Base-by-base conservation (phyloP, 345 rosid species). In the Durio zibethinus region DNA sequence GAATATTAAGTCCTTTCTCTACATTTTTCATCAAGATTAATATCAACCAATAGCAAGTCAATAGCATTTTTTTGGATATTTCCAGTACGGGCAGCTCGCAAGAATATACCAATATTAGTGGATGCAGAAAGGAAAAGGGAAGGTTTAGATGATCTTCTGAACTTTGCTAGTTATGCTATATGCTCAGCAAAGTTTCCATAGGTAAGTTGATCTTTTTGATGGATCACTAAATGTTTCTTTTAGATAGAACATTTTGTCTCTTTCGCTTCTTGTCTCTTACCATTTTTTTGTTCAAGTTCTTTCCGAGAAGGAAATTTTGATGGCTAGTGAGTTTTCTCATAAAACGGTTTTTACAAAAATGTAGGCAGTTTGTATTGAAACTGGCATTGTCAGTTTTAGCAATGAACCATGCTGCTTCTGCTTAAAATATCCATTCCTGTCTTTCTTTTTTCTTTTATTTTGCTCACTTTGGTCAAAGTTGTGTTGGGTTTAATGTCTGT, bases 181-280 rank as follows among this genome's bases (percentile, higher is more conserved):
- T 94, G 98, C 88, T 84, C 98, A 0, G 87, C 87, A 38, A 93
- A 88, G 78, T 91, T 94, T 82, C 95, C 98, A 72, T 87, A 87
- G 92, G 97, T 70, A 83, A 86, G 85, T 72, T 79, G 59, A 68
- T 27, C 35, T 73, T 67, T 67, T 64, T 59, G 64, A 54, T 84
- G 53, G 75, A 73, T 53, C 66, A 14, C 52, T 45, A n/a, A 45
- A 23, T 42, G 42, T 10, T 40, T 68, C 16, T 54, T 38, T 36
- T 50, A 11, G 21, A 25, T 53, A 4, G 36, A 27, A 25, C 64
- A 11, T 53, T 15, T 5, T 50, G 9, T 54, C 10, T 42, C 16
- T 65, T 25, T 25, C 12, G 3, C 50, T 40, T 40, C 42, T 27
- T 29, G 31, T 4, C 5, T 68, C 12, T 42, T 4, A 27, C 54